These are phyloP conservation scores for Neurospora sp. DNA, from an alignment of 495 filamentous ascomycete genomes.

Conservation along the genomic window DNA sequence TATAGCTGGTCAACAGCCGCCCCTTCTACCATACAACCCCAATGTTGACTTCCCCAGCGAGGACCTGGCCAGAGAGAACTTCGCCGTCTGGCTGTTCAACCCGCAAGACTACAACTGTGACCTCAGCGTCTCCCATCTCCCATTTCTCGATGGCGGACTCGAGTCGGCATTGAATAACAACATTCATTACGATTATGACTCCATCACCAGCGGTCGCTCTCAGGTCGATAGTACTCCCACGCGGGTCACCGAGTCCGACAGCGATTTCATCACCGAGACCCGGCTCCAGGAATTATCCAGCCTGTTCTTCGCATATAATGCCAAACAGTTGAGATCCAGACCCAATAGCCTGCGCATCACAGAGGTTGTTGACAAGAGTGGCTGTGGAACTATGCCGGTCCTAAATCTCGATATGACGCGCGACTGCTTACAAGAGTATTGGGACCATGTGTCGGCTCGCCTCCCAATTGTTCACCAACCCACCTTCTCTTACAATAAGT, in stretches of 20 bases:
- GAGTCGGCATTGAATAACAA: constrained; percentile 42
- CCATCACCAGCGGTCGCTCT: constrained; percentile 48
- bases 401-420: constrained; percentile 83
- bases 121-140: constrained; percentile 30
- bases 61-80: constrained; percentile 33
- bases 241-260: constrained; percentile 58
- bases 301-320: constrained; percentile 68
- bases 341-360: constrained; percentile 47
- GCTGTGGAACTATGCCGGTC: constrained; percentile 53
- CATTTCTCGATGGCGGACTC: constrained; percentile 39
- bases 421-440: constrained; percentile 84
- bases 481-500: constrained; percentile 77
- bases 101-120: constrained; percentile 31
- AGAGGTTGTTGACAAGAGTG: constrained; percentile 58
- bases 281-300: constrained; percentile 71
- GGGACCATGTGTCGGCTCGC: constrained; percentile 86
- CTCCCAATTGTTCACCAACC: constrained; percentile 89
- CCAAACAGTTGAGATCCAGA: constrained; percentile 59
- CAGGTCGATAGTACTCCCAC: constrained; percentile 63
- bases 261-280: constrained; percentile 67
- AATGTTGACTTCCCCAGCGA: constrained; percentile 27
- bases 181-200: constrained; percentile 42
- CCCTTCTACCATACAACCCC: constrained; percentile 24
- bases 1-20: constrained; percentile 15
- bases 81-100: constrained; percentile 42